Base-by-base conservation (phyloP, 495 filamentous ascomycete species). In the Trichocladium antarcticum region DNA sequence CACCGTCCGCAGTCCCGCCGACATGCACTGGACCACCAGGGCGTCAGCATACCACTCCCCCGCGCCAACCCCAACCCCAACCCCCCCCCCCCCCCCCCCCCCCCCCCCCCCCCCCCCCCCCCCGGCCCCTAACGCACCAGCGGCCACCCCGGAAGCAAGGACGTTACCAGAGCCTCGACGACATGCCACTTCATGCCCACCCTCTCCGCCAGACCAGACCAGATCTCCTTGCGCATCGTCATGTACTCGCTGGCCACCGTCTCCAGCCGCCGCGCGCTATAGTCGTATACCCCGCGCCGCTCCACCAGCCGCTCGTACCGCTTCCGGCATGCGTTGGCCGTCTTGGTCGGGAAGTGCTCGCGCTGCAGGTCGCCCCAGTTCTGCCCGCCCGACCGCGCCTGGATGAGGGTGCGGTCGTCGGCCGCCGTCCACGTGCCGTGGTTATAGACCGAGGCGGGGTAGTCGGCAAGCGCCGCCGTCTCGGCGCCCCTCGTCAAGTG, bases 271-370 rank as follows among this genome's bases (percentile, higher is more conserved):
- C 74, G 62, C 9, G 69, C 71, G 55, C 85, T 80, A 76, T 80
- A 82, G 51, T 83, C 77, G 45, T 83, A 74, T 31, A 67, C 68
- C 36, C 75, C 77, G 36, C 69, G 68, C 37, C 75, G 68, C 65
- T 85, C 82, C 69, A 86, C 78, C 49, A 87, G 67, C 21, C 84
- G 68, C 63, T 87, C 84, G 57, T 87, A 80, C 31, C 84, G 75
- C 63, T 89, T 89, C 14, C 84, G 82, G 64, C 84, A 89, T 12
- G 84, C 84, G 64, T 89, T 89, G 15, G 82, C 72, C 15, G 82
- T 82, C 64, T 87, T 87, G 55, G 59, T 64, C 6, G 80, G 82
- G 57, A 89, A 89, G 66, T 83, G 73, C 17, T 66, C 68, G 28
- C 67, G 68, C 47, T 83, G 78, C 51, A 89, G 84, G 14, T 81